Percentiles rank a stretch among this genome's conserved stretches.
Conservation (phyloP, 768 basidiomycete genomes). For the Omphalotus guepiniiformis region DNA sequence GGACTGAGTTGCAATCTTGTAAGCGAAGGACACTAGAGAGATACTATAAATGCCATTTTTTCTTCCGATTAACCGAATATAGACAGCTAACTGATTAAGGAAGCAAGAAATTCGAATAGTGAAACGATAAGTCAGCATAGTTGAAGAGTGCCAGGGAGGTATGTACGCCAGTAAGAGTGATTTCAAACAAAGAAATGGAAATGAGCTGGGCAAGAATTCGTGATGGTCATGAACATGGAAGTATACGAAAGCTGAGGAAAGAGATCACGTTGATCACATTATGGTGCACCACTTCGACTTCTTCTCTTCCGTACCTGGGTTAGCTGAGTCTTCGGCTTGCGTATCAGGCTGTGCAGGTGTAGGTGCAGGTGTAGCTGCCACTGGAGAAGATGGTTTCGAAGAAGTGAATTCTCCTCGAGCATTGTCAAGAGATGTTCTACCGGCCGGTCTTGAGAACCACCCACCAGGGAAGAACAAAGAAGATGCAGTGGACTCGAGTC, state of each 20-base stretch:
- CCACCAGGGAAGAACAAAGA: slow-evolving; percentile 55
- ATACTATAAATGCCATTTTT: too few relatives aligned
- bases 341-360: slow-evolving; percentile 6
- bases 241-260: background rate
- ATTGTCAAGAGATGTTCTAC: slow-evolving; percentile 44
- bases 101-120: too few relatives aligned
- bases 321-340: slow-evolving; percentile 13
- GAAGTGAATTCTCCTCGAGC: slow-evolving; percentile 46
- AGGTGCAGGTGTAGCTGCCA: slow-evolving; percentile 19
- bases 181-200: background rate
- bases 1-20: too few relatives aligned
- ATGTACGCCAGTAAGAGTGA: too few relatives aligned
- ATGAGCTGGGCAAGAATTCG: background rate
- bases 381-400: slow-evolving; percentile 22
- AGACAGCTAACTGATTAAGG: too few relatives aligned
- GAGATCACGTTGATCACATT: slow-evolving; percentile 22
- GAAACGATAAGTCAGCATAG: too few relatives aligned
- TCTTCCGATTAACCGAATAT: too few relatives aligned
- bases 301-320: slow-evolving; percentile 19
- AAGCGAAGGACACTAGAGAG: too few relatives aligned
- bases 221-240: slow-evolving; percentile 3
- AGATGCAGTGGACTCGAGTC: slow-evolving; percentile 53
- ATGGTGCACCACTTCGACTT: slow-evolving; percentile 36
- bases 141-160: too few relatives aligned
- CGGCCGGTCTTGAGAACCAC: slow-evolving; percentile 44